Base-by-base conservation (phyloP, 345 rosid genomes). In the Xanthoceras sorbifolium region DNA sequence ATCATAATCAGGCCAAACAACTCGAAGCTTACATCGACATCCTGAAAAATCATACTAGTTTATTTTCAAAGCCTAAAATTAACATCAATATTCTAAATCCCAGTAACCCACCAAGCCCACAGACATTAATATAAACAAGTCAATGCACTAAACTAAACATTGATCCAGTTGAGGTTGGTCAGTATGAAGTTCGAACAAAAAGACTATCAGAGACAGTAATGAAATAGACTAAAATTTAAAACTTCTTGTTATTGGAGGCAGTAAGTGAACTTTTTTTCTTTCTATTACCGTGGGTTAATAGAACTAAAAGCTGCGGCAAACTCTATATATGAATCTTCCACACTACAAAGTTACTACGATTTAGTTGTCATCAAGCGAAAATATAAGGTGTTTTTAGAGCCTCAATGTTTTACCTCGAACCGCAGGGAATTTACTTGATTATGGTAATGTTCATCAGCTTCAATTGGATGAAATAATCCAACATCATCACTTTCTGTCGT, bases 381-480 rank as follows among this genome's bases (percentile, higher is more conserved):
- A 64, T 11, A 52, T 22, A 44, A 15, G 18, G 8, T 25, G 54
- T 10, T 44, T 50, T 31, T 52, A 29, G 61, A 57, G 28, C 6
- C 25, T 57, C 10, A 4, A 57, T 57, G 23, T 55, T 70, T 74
- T 90, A 94, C 98, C 97, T 94, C 97, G 86, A 92, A 91, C 76
- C 93, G 89, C 72, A 92, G 84, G 77, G 82, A 87, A 82, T 84
- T 74, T 20, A 82, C 76, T 38, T 82, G 76, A 64, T 76, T 78
- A 26, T 85, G 83, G 80, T 22, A 76, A 74, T 76, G 65, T 66
- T 68, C 78, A 74, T 68, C 78, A 74, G 73, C 83, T 74, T 85
- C 84, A 76, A 74, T 69, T 73, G 82, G 84, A 82, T 76, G 75
- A 81, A 68, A 62, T 66, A 68, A 60, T 76, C 34, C 79, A 79